Conservation (phyloP, 2,329 filamentous ascomycete genomes). For the Colletotrichum melonis region DNA sequence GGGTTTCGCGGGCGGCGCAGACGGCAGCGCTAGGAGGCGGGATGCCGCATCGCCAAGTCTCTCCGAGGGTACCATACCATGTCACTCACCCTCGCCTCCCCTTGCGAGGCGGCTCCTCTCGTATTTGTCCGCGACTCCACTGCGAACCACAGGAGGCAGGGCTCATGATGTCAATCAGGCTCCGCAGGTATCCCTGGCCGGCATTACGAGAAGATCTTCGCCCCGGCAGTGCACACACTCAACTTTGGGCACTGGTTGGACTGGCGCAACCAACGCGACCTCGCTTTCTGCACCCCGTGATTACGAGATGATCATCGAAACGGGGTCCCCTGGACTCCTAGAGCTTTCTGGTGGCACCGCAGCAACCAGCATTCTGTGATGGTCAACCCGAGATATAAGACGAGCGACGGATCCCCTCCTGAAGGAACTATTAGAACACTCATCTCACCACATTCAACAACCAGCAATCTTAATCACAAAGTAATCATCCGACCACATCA, state of each 20-base stretch:
- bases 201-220: slow-evolving; percentile 34
- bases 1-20: background rate
- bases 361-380: slow-evolving; percentile 4
- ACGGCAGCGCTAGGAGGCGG: background rate
- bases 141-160: background rate
- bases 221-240: slow-evolving; percentile 3
- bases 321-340: background rate
- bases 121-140: slow-evolving; percentile 25
- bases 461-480: background rate
- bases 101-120: slow-evolving; percentile 22
- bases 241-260: background rate
- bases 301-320: slow-evolving; percentile 20
- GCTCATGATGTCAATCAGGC: slow-evolving; percentile 27
- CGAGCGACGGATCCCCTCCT: background rate
- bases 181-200: slow-evolving; percentile 4
- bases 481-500: slow-evolving; percentile 25
- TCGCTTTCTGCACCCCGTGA: slow-evolving; percentile 1
- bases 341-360: slow-evolving; percentile 1
- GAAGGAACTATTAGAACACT: rapidly evolving
- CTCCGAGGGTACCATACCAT: background rate
- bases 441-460: background rate
- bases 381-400: slow-evolving; percentile 8
- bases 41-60: slow-evolving; percentile 14
- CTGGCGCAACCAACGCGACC: background rate
- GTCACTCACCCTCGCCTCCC: background rate